phyloP scores from a whole-genome alignment of 1,284 basidiomycete genomes.

The Singerocomus inundabilis region DNA sequence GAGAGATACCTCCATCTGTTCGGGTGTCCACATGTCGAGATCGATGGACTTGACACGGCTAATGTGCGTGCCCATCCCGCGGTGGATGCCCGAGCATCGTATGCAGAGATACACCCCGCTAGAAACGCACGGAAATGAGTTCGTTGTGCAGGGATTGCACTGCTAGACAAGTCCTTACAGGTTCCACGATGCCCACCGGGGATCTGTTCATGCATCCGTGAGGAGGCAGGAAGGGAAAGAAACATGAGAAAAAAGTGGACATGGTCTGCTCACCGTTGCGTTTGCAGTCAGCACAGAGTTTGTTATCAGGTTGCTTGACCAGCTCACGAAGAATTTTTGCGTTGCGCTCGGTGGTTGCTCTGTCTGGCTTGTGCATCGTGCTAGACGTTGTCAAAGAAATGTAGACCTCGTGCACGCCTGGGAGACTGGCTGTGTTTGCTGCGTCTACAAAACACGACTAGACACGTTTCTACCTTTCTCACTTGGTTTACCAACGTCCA shows the following conservation, averaged over 20 bases:
- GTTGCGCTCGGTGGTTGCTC: slow-evolving; percentile 77
- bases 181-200: slow-evolving; percentile 99
- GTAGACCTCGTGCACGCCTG: not conserved
- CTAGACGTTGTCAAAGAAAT: slow-evolving; percentile 2
- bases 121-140: slow-evolving; percentile 11
- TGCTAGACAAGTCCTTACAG: slow-evolving; percentile 50
- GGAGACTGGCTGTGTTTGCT: slow-evolving; percentile 3
- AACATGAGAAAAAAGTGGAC: not conserved
- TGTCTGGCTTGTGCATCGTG: slow-evolving; percentile 74
- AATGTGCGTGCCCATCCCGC: slow-evolving; percentile 98
- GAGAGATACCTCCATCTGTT: slow-evolving; percentile 83
- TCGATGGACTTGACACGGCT: slow-evolving; percentile 97
- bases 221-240: not conserved
- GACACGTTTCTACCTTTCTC: slow-evolving; percentile 12
- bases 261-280: slow-evolving; percentile 69
- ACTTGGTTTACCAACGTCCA: slow-evolving; percentile 12
- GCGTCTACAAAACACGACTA: not conserved
- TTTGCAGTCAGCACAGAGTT: slow-evolving; percentile 92
- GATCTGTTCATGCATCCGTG: slow-evolving; percentile 56
- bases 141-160: not conserved
- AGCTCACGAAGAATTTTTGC: slow-evolving; percentile 79
- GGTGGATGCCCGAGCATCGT: slow-evolving; percentile 97
- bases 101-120: slow-evolving; percentile 95
- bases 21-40: slow-evolving; percentile 96
- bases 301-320: slow-evolving; percentile 89